Conservation (phyloP, 106 monocot species). For the Acorus gramineus region DNA sequence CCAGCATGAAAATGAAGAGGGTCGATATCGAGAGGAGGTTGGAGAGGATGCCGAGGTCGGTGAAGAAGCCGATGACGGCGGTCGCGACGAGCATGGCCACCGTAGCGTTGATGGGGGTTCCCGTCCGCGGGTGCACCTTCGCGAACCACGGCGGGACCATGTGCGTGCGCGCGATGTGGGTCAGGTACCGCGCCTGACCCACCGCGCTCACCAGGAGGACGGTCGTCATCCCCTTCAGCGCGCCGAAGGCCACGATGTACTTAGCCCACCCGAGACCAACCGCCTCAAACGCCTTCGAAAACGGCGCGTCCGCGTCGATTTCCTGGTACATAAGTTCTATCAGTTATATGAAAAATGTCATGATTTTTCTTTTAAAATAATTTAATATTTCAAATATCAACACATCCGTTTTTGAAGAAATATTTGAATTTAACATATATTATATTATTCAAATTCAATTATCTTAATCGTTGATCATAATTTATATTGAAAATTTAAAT, state of each 20-base stretch:
- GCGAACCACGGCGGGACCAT: constrained; percentile 71
- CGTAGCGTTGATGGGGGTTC: constrained; percentile 79
- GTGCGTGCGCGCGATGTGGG: constrained; percentile 78
- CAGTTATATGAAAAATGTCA: too few relatives aligned
- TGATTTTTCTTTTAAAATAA: too few relatives aligned
- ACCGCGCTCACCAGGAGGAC: constrained; percentile 68
- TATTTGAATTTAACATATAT: too few relatives aligned
- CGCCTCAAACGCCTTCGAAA: constrained; percentile 51
- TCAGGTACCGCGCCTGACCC: constrained; percentile 71
- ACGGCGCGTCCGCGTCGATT: constrained; percentile 54
- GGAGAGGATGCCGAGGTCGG: constrained; percentile 45
- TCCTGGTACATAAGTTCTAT: not conserved
- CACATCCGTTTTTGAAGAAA: too few relatives aligned
- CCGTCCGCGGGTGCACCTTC: constrained; percentile 37
- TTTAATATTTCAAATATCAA: too few relatives aligned
- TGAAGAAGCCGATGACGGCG: constrained; percentile 68
- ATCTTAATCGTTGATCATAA: too few relatives aligned
- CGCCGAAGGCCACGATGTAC: constrained; percentile 78
- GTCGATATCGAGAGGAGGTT: constrained; percentile 76
- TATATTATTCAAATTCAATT: too few relatives aligned
- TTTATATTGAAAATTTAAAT: too few relatives aligned
- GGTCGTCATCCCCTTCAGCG: constrained; percentile 83
- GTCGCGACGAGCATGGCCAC: constrained; percentile 51
- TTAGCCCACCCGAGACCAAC: constrained; percentile 75
- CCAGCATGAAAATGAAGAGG: constrained; percentile 87